A percentile compares a stretch with the other conserved stretches of the same genome.
Conservation (phyloP, 129 eudicot species). For the Artemisia tridentata region DNA sequence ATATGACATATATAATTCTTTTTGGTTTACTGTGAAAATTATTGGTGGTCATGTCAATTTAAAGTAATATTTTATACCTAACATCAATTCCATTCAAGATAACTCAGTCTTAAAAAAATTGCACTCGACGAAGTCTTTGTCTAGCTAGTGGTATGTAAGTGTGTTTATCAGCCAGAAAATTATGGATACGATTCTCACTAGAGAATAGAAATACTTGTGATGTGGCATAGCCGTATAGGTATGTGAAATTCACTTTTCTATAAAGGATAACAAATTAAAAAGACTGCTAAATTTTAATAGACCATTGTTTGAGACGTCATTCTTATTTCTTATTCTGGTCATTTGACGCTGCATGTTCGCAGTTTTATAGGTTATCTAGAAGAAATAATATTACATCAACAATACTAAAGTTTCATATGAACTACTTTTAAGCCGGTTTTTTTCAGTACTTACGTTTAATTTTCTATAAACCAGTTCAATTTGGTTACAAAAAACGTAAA, state of each 20-base stretch:
- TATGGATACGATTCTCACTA: too few species aligned
- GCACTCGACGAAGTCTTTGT: too few species aligned
- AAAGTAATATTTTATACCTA: conserved; percentile 14
- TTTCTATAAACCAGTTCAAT: too few species aligned
- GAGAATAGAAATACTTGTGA: too few species aligned
- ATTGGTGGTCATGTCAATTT: conserved; percentile 29
- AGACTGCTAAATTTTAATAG: neutral
- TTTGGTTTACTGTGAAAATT: conserved; percentile 14
- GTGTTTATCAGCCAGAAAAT: too few species aligned
- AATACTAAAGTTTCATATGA: neutral
- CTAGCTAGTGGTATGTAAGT: too few species aligned
- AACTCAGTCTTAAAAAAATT: neutral
- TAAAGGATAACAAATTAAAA: too few species aligned
- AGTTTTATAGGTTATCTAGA: neutral
- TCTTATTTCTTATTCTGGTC: neutral
- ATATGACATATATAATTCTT: conserved; percentile 4
- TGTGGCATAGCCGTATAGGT: too few species aligned
- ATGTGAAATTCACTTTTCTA: too few species aligned
- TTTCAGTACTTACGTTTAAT: neutral
- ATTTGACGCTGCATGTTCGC: conserved; percentile 3
- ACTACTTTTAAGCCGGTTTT: neutral
- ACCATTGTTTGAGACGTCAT: neutral
- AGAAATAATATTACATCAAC: neutral
- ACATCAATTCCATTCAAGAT: conserved; percentile 8
- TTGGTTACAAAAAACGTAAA: too few species aligned